Evolutionary conservation across 1,284 basidiomycete species (phyloP).

Genomic region (Tremellales sp.): DNA sequence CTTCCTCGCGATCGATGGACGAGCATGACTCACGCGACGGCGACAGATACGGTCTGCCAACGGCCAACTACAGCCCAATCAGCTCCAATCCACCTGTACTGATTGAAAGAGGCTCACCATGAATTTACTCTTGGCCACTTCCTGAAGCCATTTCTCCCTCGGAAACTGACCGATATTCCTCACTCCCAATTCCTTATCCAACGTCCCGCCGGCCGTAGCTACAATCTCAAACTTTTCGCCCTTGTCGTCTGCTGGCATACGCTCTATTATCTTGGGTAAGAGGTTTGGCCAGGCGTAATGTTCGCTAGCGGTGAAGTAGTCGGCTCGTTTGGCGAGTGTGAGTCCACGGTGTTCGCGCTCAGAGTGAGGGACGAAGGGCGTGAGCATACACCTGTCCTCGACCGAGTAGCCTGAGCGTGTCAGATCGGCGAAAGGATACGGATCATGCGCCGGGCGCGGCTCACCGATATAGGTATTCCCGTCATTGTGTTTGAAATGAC

Average conservation of each 20-base stretch:
- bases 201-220: neutral
- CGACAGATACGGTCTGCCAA: conserved; percentile 26
- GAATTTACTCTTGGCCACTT: conserved; percentile 22
- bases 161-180: conserved; percentile 17
- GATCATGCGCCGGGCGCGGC: too few species aligned
- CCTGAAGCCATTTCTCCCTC: conserved; percentile 17
- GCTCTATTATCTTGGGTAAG: conserved; percentile 2
- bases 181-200: conserved; percentile 12
- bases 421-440: neutral
- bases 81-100: neutral
- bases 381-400: conserved; percentile 33
- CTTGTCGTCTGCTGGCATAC: neutral
- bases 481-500: conserved; percentile 18
- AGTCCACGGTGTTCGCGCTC: conserved; percentile 38
- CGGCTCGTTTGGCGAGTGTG: conserved; percentile 41
- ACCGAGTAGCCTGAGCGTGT: conserved; percentile 41
- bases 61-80: conserved; percentile 7
- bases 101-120: conserved; percentile 6
- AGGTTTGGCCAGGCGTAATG: conserved; percentile 10
- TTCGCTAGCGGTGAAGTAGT: conserved; percentile 31
- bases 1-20: too few species aligned
- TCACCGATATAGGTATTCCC: conserved; percentile 36
- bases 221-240: conserved; percentile 1
- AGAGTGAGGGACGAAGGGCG: conserved; percentile 13
- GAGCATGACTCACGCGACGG: too few species aligned